Conservation (phyloP, 2,329 filamentous ascomycete species). For the Penicillium janthinellum region DNA sequence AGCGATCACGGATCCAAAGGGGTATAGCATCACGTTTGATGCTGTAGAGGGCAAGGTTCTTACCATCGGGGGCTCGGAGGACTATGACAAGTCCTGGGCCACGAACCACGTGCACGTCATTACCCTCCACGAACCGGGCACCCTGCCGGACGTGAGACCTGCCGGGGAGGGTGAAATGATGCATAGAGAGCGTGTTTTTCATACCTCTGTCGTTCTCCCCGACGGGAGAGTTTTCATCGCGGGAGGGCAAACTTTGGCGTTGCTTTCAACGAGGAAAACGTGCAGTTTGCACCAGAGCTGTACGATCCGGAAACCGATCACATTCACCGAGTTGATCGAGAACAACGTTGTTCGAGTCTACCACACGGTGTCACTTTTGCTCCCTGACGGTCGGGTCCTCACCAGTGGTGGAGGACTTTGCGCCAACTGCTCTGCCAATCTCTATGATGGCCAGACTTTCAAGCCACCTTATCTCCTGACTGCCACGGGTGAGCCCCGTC, state of each 20-base stretch:
- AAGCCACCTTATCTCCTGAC: conserved; percentile 59
- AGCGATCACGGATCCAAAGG: no score
- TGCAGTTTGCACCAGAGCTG: conserved; percentile 49
- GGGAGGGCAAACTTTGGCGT: conserved; percentile 49
- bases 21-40: conserved; percentile 43
- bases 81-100: conserved; percentile 49
- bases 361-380: conserved; percentile 53
- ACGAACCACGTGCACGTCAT: conserved; percentile 53
- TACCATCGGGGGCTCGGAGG: conserved; percentile 52
- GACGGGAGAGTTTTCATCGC: conserved; percentile 53
- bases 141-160: conserved; percentile 25
- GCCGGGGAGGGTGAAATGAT: conserved; percentile 51
- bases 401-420: conserved; percentile 57
- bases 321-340: conserved; percentile 37
- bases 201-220: conserved; percentile 51
- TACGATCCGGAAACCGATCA: conserved; percentile 49
- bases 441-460: conserved; percentile 59
- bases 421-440: conserved; percentile 50
- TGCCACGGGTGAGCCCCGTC: conserved; percentile 36
- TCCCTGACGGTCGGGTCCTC: conserved; percentile 55
- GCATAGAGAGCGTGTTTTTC: conserved; percentile 46
- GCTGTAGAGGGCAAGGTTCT: conserved; percentile 56
- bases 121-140: conserved; percentile 44
- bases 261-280: conserved; percentile 49
- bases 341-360: conserved; percentile 41